Percentiles rank a stretch among this genome's conserved stretches.
Evolutionary conservation across 116 monocot species (phyloP).

Genomic region (Posidonia oceanica): DNA sequence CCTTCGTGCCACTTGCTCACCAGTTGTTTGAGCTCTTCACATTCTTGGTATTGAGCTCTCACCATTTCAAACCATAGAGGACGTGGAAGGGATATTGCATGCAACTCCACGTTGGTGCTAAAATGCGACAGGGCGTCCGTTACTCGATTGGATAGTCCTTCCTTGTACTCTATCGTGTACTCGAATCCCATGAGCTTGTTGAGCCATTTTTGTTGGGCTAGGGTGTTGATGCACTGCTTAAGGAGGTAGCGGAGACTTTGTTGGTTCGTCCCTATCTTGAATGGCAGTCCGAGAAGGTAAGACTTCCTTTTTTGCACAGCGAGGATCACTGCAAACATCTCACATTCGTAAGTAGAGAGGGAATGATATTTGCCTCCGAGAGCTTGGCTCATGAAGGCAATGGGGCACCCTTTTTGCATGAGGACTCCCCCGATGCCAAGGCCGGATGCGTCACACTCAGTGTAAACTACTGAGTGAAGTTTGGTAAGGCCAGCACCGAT

Average conservation of each 20-base stretch:
- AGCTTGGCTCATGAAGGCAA: background rate
- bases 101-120: too few species aligned
- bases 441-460: background rate
- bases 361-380: background rate
- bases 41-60: too few species aligned
- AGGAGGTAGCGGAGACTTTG: background rate
- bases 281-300: background rate
- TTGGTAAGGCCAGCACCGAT: background rate
- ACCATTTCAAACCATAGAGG: background rate
- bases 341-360: constrained; percentile 2
- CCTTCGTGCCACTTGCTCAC: too few species aligned
- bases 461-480: background rate
- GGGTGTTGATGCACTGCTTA: background rate
- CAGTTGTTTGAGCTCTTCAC: too few species aligned
- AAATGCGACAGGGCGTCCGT: background rate
- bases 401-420: background rate
- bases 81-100: background rate
- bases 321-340: background rate
- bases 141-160: background rate
- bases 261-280: background rate
- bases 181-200: background rate
- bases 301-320: background rate
- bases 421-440: background rate
- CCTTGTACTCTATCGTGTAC: background rate
- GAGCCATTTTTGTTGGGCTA: background rate